Evolutionary conservation across 768 basidiomycete genomes (phyloP).

Genomic region (Tylopilus intermedius): DNA sequence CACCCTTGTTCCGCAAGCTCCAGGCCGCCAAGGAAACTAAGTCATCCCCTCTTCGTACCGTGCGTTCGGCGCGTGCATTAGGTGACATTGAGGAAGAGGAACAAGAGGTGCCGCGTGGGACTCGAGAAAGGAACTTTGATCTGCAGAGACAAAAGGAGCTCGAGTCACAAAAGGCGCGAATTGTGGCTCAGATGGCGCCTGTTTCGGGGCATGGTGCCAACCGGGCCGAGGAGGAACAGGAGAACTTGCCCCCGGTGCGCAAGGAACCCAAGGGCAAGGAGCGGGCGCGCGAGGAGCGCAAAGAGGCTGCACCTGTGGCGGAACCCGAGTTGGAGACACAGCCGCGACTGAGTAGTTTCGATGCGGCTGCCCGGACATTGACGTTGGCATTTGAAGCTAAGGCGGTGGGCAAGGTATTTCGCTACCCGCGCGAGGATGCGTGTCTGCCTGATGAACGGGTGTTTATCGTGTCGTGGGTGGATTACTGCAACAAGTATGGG

Average conservation of each 20-base stretch:
- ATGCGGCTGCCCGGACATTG: conserved; percentile 52
- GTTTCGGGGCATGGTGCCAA: conserved; percentile 23
- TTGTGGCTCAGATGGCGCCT: conserved; percentile 91
- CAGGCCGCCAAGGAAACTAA: conserved; percentile 48
- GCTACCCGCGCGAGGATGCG: conserved; percentile 53
- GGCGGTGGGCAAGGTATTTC: conserved; percentile 58
- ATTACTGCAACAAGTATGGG: conserved; percentile 99
- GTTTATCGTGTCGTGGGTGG: conserved; percentile 98
- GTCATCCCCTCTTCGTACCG: conserved; percentile 49
- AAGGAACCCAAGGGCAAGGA: conserved; percentile 32
- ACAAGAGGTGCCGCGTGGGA: conserved; percentile 36
- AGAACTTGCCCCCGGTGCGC: conserved; percentile 30
- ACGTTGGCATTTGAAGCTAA: conserved; percentile 65
- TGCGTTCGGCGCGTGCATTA: conserved; percentile 37
- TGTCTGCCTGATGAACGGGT: conserved; percentile 63
- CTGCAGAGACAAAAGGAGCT: conserved; percentile 62
- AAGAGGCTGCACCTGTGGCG: conserved; percentile 9
- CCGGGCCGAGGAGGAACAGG: conserved; percentile 33
- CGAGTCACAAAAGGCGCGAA: conserved; percentile 86
- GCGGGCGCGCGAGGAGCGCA: conserved; percentile 21
- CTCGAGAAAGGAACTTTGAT: conserved; percentile 37
- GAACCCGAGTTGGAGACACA: conserved; percentile 24
- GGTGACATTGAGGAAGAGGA: conserved; percentile 46
- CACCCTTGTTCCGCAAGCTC: conserved; percentile 45
- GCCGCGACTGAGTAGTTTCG: conserved; percentile 53